These are phyloP conservation scores for Termitomyces sp. DNA, from an alignment of 768 basidiomycete species.

Conservation along the genomic window DNA sequence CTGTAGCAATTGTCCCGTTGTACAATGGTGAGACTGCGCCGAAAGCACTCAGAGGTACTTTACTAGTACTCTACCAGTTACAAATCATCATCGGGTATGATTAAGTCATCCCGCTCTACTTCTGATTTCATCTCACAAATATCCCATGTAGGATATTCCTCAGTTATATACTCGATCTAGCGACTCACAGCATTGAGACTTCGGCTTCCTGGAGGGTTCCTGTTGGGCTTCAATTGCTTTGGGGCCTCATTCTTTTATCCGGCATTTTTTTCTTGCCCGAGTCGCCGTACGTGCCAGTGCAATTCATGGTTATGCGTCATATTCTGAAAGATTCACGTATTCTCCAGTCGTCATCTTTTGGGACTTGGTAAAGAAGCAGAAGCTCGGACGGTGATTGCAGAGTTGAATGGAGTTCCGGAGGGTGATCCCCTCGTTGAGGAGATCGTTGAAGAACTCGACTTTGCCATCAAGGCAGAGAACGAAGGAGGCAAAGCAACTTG, in stretches of 20 bases:
- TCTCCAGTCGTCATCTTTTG: slow-evolving; percentile 63
- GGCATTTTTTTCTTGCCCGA: slow-evolving; percentile 76
- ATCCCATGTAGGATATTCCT: slow-evolving; percentile 52
- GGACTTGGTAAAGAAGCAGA: slow-evolving; percentile 46
- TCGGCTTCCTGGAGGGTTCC: slow-evolving; percentile 72
- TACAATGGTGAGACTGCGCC: slow-evolving; percentile 81
- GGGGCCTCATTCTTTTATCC: slow-evolving; percentile 61
- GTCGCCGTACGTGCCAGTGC: slow-evolving; percentile 55
- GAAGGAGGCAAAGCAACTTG: slow-evolving; percentile 77
- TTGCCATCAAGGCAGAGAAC: slow-evolving; percentile 66
- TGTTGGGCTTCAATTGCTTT: slow-evolving; percentile 68
- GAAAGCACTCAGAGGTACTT: slow-evolving; percentile 64
- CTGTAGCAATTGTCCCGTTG: slow-evolving; percentile 48
- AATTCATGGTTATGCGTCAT: neutral
- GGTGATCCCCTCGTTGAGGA: slow-evolving; percentile 58
- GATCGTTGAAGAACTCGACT: slow-evolving; percentile 57
- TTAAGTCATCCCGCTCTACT: neutral
- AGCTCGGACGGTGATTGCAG: slow-evolving; percentile 59
- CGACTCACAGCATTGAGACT: slow-evolving; percentile 46
- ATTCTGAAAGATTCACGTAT: neutral
- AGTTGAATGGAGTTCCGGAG: slow-evolving; percentile 55
- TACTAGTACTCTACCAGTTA: slow-evolving; percentile 70
- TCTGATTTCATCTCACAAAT: neutral
- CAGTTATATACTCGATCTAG: slow-evolving; percentile 67
- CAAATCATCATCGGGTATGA: slow-evolving; percentile 69